Evolutionary conservation across 148 eudicot genomes (phyloP).

Genomic region (Beta vulgaris): DNA sequence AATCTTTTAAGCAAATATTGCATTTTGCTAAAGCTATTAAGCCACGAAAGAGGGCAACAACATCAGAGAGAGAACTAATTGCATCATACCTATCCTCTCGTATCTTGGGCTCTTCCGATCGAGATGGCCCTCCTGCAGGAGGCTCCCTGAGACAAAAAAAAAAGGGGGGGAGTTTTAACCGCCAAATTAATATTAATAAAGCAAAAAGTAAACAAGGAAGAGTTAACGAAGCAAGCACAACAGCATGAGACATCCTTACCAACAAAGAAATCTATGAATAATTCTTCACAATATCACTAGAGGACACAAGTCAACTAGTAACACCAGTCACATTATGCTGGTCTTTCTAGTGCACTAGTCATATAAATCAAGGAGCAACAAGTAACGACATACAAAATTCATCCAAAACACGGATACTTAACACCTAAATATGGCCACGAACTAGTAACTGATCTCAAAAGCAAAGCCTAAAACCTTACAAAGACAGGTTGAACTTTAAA

Average conservation of each 20-base stretch:
- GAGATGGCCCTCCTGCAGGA: slow-evolving; percentile 65
- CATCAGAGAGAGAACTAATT: not conserved
- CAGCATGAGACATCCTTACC: too few relatives aligned
- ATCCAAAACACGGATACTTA: not conserved
- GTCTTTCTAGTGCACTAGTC: not conserved
- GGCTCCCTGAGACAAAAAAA: slow-evolving; percentile 49
- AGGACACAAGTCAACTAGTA: not conserved
- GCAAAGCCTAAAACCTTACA: not conserved
- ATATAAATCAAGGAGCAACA: not conserved
- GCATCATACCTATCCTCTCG: slow-evolving; percentile 59
- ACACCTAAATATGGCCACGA: not conserved
- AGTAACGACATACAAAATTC: not conserved
- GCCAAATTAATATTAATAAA: not conserved
- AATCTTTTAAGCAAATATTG: not conserved
- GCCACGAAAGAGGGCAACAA: not conserved
- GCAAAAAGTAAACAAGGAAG: not conserved
- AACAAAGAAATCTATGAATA: not conserved
- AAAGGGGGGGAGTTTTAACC: not conserved
- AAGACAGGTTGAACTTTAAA: not conserved
- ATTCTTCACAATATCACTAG: not conserved
- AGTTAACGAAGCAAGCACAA: not conserved
- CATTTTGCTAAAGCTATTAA: too few relatives aligned
- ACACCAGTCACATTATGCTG: not conserved
- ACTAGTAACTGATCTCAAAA: not conserved
- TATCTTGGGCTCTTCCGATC: slow-evolving; percentile 83